phyloP scores from a whole-genome alignment of 495 filamentous ascomycete species.

The Neurospora sp. region DNA sequence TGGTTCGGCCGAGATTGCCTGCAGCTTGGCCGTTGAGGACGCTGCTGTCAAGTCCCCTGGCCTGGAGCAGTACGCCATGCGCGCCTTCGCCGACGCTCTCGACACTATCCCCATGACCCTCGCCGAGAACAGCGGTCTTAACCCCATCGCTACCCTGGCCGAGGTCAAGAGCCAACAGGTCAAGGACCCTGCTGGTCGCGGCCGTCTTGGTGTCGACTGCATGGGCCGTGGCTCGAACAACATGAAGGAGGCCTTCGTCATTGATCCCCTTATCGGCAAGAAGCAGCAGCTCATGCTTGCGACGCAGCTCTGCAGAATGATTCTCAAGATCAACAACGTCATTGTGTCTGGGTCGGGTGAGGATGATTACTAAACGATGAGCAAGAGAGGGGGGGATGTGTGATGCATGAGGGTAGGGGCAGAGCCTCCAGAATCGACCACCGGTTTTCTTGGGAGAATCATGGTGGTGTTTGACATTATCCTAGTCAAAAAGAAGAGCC shows the following conservation, averaged over 20 bases:
- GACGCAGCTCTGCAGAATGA: conserved; percentile 97
- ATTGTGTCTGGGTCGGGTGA: conserved; percentile 90
- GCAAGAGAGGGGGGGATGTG: neutral
- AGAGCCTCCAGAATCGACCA: neutral
- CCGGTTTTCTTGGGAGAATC: neutral
- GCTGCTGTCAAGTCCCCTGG: conserved; percentile 91
- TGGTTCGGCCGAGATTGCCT: conserved; percentile 95
- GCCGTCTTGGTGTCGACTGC: conserved; percentile 87
- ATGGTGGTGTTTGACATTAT: neutral
- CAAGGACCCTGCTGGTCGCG: conserved; percentile 60
- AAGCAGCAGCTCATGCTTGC: conserved; percentile 91
- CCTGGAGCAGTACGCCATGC: conserved; percentile 97
- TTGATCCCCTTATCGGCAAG: conserved; percentile 96
- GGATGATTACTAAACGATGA: conserved; percentile 63
- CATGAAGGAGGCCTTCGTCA: conserved; percentile 95
- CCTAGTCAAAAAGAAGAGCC: neutral
- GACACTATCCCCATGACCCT: conserved; percentile 94
- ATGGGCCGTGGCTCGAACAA: conserved; percentile 92
- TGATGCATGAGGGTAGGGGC: neutral
- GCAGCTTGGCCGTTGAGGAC: conserved; percentile 90
- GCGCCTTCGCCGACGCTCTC: conserved; percentile 90
- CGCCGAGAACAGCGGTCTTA: conserved; percentile 92
- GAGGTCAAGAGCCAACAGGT: conserved; percentile 93
- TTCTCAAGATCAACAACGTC: conserved; percentile 95
- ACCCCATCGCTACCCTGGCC: conserved; percentile 89